phyloP scores from a whole-genome alignment of 768 basidiomycete genomes.

The Rhizopogon roseolus region DNA sequence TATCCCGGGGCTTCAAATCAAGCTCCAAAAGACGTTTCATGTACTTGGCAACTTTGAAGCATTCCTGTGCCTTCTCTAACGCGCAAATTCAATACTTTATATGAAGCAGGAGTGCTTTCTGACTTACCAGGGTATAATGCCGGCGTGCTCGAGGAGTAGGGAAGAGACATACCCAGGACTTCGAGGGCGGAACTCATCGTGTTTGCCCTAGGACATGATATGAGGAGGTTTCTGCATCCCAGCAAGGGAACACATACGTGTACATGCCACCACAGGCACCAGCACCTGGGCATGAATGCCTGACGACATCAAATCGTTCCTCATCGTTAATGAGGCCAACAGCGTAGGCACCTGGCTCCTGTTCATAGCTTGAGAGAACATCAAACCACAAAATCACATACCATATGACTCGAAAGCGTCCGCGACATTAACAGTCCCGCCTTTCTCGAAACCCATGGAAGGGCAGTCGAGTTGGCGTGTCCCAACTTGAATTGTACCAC shows the following conservation, averaged over 20 bases:
- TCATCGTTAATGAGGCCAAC: conserved; percentile 77
- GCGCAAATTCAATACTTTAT: background rate
- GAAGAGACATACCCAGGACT: conserved; percentile 80
- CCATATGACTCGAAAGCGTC: conserved; percentile 87
- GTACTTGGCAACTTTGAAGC: conserved; percentile 71
- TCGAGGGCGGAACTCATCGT: conserved; percentile 87
- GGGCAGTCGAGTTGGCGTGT: conserved; percentile 77
- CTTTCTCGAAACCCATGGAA: conserved; percentile 68
- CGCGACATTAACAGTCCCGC: conserved; percentile 80
- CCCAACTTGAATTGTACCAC: conserved; percentile 80
- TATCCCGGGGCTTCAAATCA: conserved; percentile 81
- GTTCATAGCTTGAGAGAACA: background rate
- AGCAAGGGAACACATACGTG: conserved; percentile 41
- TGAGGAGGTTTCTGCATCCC: background rate
- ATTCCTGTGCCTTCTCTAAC: conserved; percentile 79
- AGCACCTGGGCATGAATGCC: conserved; percentile 79
- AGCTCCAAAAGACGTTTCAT: conserved; percentile 68
- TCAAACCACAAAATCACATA: conserved; percentile 15
- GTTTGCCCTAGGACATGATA: conserved; percentile 50
- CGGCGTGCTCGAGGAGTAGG: conserved; percentile 72
- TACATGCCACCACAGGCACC: conserved; percentile 90
- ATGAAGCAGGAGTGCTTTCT: background rate
- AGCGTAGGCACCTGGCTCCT: conserved; percentile 62
- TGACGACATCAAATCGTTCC: conserved; percentile 79
- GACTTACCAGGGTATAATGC: conserved; percentile 61